Base-by-base conservation (phyloP, 139 green algal species). In the Edaphochlamys debaryana region DNA sequence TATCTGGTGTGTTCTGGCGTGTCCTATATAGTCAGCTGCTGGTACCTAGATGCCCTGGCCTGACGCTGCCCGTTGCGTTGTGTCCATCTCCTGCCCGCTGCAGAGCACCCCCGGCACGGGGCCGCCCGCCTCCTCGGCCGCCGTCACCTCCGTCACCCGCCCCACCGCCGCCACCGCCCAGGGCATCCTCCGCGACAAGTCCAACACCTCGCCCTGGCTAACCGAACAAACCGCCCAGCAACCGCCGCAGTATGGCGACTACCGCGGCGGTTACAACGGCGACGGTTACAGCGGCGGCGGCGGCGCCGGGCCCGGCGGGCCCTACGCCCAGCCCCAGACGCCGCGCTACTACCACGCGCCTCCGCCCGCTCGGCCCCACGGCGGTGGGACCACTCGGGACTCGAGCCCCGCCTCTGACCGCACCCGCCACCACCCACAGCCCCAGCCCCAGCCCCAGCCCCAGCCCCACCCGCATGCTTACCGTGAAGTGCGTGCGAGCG, bases 141-240 rank as follows among this genome's bases (percentile, higher is more conserved):
- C 60, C n/a, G 3, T 17, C 38, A 9, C 19, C 25, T 40, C n/a
- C 22, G 34, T 52, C 3, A 29, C 23, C 23, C 50, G 45, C 9
- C 64, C 64, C 64, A 83, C 77, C 3, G n/a, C 42, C 29, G 6
- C 63, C 25, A 73, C 64, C 13, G 66, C 77, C 11, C 34, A 27
- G 22, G 63, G 63, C 45, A 75, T 83, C 77, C 48, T 74, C 13
- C 63, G 77, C 4, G 42, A 74, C 25, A 74, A 83, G 42, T 67
- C 64, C 34, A 67, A 74, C 77, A 67, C 63, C 32, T 67, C 77
- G 13, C 63, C 77, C 36, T 83, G 77, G 77, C 23, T 83, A 19
- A 83, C 77, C 13, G 77, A 83, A n/a, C n/a, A n/a, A n/a, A n/a
- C n/a, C n/a, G n/a, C n/a, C n/a, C n/a, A n/a, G n/a, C n/a, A n/a